Percentiles rank a stretch among this genome's conserved stretches.
Evolutionary conservation across 305 asterid species (phyloP).

Genomic region (Rubia balearica): DNA sequence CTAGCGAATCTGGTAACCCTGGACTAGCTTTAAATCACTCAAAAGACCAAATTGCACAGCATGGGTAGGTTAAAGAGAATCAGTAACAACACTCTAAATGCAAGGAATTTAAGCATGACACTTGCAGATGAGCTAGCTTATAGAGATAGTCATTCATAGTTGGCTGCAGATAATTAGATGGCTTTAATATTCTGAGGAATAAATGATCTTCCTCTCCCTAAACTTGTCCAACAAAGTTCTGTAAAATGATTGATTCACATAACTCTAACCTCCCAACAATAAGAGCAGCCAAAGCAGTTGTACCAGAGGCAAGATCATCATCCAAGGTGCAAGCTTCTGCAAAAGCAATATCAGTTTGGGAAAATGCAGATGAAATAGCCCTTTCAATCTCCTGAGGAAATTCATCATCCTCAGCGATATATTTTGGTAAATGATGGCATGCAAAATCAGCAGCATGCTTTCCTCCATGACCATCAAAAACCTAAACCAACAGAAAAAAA

Average conservation of each 20-base stretch:
- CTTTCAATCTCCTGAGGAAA: constrained; percentile 70
- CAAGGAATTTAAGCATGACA: neutral
- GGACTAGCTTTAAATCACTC: neutral
- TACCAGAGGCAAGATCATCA: constrained; percentile 91
- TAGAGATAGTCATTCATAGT: neutral
- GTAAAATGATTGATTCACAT: constrained; percentile 6
- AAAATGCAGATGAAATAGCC: constrained; percentile 67
- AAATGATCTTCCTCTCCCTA: neutral
- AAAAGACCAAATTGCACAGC: neutral
- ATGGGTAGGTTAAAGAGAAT: neutral
- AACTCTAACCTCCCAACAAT: constrained; percentile 68
- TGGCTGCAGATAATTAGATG: neutral
- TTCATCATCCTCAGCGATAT: constrained; percentile 58
- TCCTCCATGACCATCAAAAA: constrained; percentile 99
- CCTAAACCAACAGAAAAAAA: constrained; percentile 32
- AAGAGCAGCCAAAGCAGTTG: constrained; percentile 93
- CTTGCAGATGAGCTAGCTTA: neutral
- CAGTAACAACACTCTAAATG: neutral
- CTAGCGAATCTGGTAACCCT: neutral
- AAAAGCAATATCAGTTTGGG: constrained; percentile 78
- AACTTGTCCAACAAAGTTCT: neutral
- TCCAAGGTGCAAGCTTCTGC: constrained; percentile 82
- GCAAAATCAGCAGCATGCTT: constrained; percentile 96
- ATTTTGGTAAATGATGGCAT: constrained; percentile 71
- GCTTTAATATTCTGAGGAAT: neutral